A percentile compares a stretch with the other conserved stretches of the same genome.
These are phyloP conservation scores for Hypsizygus ulmarius DNA, from an alignment of 1,284 basidiomycete species.

Conservation along the genomic window DNA sequence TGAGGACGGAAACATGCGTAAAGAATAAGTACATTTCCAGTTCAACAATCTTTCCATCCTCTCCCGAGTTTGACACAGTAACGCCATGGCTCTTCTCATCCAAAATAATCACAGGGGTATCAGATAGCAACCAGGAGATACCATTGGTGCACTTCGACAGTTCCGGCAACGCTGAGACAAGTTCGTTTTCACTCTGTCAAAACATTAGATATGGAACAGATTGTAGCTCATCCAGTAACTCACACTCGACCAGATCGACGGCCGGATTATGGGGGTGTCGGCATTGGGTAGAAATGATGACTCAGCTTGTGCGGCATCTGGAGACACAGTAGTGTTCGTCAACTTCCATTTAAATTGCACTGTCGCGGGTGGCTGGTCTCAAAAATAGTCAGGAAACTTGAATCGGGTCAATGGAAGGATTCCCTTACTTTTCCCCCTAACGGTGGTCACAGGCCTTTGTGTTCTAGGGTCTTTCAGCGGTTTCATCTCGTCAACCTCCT, in stretches of 20 bases:
- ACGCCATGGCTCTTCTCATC: constrained; percentile 21
- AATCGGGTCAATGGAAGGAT: background rate
- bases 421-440: background rate
- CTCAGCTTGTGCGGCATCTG: background rate
- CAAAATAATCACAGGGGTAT: constrained; percentile 32
- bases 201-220: background rate
- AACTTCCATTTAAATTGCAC: constrained; percentile 14
- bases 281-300: background rate
- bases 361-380: constrained; percentile 4
- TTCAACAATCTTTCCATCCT: constrained; percentile 16
- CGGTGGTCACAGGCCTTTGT: background rate
- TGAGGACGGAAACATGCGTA: background rate
- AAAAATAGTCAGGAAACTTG: background rate
- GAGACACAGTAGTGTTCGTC: constrained; percentile 1
- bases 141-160: constrained; percentile 30
- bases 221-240: background rate
- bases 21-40: constrained; percentile 16
- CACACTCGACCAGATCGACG: constrained; percentile 17
- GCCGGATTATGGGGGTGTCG: constrained; percentile 3
- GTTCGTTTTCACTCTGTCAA: constrained; percentile 30
- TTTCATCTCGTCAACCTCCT: background rate
- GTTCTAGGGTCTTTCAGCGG: background rate
- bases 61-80: constrained; percentile 9
- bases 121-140: constrained; percentile 30
- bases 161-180: constrained; percentile 30